Base-by-base conservation (phyloP, 495 filamentous ascomycete species). In the Daldinia childiae region DNA sequence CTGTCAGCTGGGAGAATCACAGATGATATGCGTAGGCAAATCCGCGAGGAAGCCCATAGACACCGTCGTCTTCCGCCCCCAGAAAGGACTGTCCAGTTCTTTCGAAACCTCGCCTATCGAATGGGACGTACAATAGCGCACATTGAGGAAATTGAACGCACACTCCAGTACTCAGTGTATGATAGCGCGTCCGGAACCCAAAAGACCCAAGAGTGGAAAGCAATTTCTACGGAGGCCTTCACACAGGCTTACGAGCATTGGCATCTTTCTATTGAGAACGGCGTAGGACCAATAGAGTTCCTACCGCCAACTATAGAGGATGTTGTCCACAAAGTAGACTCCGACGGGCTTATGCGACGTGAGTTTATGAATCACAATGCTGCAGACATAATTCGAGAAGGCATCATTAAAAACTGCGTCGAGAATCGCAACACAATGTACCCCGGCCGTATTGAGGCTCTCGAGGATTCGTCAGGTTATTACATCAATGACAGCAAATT, bases 341-440 rank as follows among this genome's bases (percentile, higher is more conserved):
- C 71, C 5, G 2, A 29, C 12, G 32, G 41, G 8, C 38, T 3
- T 55, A 58, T 4, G 52, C 39, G 9, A 4, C 0, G 3, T 1
- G 43, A 58, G 12, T 19, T 45, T 19, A 17, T 30, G 14, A n/a
- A 8, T 45, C 1, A 30, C 4, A 29, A n/a, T 17, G 21, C 27
- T 12, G 29, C 6, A 6, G 24, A 52, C 4, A 29, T 73, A 1
- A 68, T 78, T 34, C 65, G 76, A 50, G 74, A 78, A 45, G 76
- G 76, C 7, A 76, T 78, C 60, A 78, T 78, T 34, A 51, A 74
- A 26, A 67, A 78, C 60, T 78, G 71, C 59, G 74, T 78, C 19
- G 36, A 60, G 48, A 78, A 78, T n/a, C 68, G 64, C 34, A 75
- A 71, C 39, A 71, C 74, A 0, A 56, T 76, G 58, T 78, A 78